Conservation (phyloP, 345 rosid species). For the thale cress (Arabidopsis thaliana) region DNA sequence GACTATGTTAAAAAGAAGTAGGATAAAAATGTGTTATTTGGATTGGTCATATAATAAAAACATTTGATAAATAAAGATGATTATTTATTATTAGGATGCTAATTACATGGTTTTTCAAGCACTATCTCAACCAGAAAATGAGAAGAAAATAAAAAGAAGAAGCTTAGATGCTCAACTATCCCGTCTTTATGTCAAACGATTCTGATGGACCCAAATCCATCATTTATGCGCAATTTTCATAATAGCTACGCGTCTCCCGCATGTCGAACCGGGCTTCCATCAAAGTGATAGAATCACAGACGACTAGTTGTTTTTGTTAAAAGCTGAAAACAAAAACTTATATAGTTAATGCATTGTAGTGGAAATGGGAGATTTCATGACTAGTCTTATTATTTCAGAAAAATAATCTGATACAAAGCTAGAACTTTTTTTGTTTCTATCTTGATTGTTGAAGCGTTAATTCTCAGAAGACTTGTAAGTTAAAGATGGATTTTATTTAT, state of each 20-base stretch:
- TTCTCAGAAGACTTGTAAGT: not conserved
- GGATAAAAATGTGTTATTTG: not conserved
- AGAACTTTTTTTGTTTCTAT: not conserved
- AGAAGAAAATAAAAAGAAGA: no score
- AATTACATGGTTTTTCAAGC: not conserved
- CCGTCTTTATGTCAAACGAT: slow-evolving; percentile 5
- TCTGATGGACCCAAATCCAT: not conserved
- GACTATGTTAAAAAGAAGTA: not conserved
- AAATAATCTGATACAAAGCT: not conserved
- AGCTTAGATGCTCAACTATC: not conserved
- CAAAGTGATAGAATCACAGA: not conserved
- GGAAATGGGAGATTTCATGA: not conserved
- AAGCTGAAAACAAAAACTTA: not conserved
- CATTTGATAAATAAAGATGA: slow-evolving; percentile 4
- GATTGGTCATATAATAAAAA: not conserved
- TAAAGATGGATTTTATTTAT: not conserved
- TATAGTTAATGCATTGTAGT: not conserved
- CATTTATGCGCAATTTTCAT: not conserved
- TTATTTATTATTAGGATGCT: not conserved
- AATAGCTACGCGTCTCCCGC: not conserved
- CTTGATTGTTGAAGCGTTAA: not conserved
- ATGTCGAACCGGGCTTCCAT: not conserved
- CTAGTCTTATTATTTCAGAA: not conserved
- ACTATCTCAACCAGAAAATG: not conserved
- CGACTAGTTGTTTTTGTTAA: not conserved